Evolutionary conservation across 768 basidiomycete genomes (phyloP), one percentile per base, ranked within the genome.

Genomic region (Suillus placidus): DNA sequence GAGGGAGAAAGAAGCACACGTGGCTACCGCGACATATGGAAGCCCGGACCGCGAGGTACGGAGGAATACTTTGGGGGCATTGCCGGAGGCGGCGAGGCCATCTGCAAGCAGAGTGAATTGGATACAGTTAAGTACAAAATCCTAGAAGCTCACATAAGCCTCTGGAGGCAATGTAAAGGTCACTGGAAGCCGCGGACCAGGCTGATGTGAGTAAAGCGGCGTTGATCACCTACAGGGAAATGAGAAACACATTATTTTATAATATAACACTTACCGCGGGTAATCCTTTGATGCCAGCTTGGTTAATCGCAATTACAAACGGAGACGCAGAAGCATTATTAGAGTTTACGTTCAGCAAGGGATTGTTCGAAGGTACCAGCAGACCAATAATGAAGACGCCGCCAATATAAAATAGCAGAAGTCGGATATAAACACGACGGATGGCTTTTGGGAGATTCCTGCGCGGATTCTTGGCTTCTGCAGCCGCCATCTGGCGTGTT

Each of bases 281-380:
- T 0, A 88, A 75, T n/a, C 77, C 81, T 60, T 81, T 85, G 77
- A 89, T 88, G 9, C 87, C 88, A 6, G 87, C 85, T 32, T 72
- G 69, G n/a, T 74, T 73, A 66, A 83, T 83, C 8, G 86, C 88
- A 55, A 88, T 86, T 65, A 88, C 87, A 72, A 87, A 88, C 4
- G 87, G 82, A 57, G 83, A 82, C 6, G 79, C 80, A 13, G 81
- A 76, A 40, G 85, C 84, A 45, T 80, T 81, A 52, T 61, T 66
- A 13, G 74, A 73, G 45, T 72, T 72, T 32, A 84, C 71, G 65
- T 78, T 68, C 34, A 86, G 80, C 16, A 77, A 68, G 8, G 76
- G 68, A 68, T 85, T 76, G 74, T 80, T 81, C 45, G 82, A 84
- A 6, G 82, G 80, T 18, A 85, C 83, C 64, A 86, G 79, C 30